Base-by-base conservation (phyloP, 2,329 filamentous ascomycete genomes). In the Penicillium oxalicum region DNA sequence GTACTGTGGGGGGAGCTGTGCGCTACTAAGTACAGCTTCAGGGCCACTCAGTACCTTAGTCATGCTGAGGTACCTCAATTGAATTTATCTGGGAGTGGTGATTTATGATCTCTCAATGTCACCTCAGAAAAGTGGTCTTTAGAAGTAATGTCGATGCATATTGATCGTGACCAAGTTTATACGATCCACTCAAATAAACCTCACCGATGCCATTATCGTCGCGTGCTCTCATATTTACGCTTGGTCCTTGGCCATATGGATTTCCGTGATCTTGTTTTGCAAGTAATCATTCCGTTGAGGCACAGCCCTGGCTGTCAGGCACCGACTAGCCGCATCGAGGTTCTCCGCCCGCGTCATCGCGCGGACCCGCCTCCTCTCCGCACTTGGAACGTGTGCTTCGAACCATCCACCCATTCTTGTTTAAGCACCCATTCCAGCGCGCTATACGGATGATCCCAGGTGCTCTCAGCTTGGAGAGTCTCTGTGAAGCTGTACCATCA, bases 341-440 rank as follows among this genome's bases (percentile, higher is more conserved):
- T 55, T 60, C 62, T 63, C 62, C 61, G 57, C 61, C 61, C 62
- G 59, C 61, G 62, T 64, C 62, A 64, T 65, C 61, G 55, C 44
- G 42, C 49, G 53, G 49, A 55, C 53, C 52, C 49, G 52, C 51
- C 48, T 56, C 45, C 27, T 51, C 56, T 59, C 51, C 50, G 45
- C 50, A 52, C 34, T 48, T 35, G 44, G 45, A 36, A 45, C 47
- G 47, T 48, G 40, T 43, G 26, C 29, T 34, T 41, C 47, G 29
- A 38, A 38, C 36, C 34, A 47, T 45, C 40, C 51, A 44, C 18
- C 38, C 43, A 29, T 45, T 40, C 39, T 43, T 24, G 35, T 24
- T 45, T 37, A 34, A 43, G 29, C 42, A 51, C 40, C 40, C 29
- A 18, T 44, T 26, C 28, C 37, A n/a, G 50, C 25, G n/a, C 7